Evolutionary conservation across 352 stramenopile genomes (phyloP).

Genomic region (Pythium biforme): DNA sequence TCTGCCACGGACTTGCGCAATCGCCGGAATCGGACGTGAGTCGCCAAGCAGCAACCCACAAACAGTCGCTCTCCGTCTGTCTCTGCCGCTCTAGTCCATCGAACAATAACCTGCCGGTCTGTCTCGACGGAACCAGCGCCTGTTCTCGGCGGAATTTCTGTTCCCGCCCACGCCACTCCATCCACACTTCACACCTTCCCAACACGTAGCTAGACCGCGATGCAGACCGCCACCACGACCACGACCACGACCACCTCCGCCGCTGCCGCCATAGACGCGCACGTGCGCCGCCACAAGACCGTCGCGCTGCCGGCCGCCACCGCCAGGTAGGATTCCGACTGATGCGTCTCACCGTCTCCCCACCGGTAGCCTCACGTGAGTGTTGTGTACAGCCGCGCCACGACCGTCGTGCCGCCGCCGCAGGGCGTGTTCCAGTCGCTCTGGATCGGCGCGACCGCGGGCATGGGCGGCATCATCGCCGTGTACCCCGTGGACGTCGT

Average conservation of each 20-base stretch:
- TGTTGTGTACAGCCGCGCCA: background rate
- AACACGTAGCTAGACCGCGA: background rate
- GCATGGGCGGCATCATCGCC: slow-evolving; percentile 78
- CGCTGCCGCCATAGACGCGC: slow-evolving; percentile 14
- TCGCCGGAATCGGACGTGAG: background rate
- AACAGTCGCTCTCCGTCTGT: background rate
- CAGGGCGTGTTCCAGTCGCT: slow-evolving; percentile 75
- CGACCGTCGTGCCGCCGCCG: slow-evolving; percentile 19
- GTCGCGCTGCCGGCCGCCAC: slow-evolving; percentile 15
- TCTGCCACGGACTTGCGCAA: background rate
- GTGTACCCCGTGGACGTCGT: slow-evolving; percentile 84
- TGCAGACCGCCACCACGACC: slow-evolving; percentile 4
- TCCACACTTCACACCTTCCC: no score
- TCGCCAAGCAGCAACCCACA: background rate
- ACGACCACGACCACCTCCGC: background rate
- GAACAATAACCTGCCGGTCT: no score
- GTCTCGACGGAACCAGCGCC: background rate
- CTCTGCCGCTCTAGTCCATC: background rate
- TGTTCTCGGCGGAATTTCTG: background rate
- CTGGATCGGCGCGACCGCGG: slow-evolving; percentile 75
- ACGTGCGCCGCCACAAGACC: slow-evolving; percentile 35
- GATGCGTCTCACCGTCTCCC: no score
- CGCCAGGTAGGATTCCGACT: background rate
- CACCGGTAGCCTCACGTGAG: no score
- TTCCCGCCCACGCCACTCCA: no score